Evolutionary conservation across 2,329 filamentous ascomycete species (phyloP), one percentile per base, ranked within the genome.

Genomic region (Nakataea oryzae): DNA sequence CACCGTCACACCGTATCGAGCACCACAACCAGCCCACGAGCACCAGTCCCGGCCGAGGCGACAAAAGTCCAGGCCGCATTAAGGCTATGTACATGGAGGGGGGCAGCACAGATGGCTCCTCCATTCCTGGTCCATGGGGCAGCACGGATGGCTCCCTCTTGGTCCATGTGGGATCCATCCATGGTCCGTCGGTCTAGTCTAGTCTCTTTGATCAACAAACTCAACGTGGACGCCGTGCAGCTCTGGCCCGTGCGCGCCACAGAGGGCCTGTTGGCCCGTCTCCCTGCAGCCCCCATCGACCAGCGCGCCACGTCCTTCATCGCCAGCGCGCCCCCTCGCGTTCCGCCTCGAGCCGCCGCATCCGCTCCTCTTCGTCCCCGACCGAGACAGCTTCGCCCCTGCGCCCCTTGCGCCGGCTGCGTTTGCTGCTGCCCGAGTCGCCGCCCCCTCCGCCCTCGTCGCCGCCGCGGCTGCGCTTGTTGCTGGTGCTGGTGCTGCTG

Each of bases 331-430:
- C 58, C 13, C 62, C 62, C 68, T 88, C 85, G 64, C 86, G 76
- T 72, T 88, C 85, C 32, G 77, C 79, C 71, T 87, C 85, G 57
- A 83, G 72, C 64, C 83, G 74, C 58, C 78, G 77, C 78, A 81
- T 80, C 65, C 79, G 77, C 67, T 80, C 78, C 73, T 85, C 77
- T 67, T 79, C 74, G 61, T 80, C 78, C 61, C 80, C 77, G n/a
- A 70, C 74, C 57, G 69, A 74, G n/a, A 76, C 73, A 34, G 74
- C 77, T 68, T 81, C 81, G 64, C 77, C 78, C 30, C 81, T 76
- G 54, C 81, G 76, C 60, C 76, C 76, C 66, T 80, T 78, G 62
- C 80, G 78, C 62, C 78, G 74, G 47, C 76, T 76, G 9, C 75
- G 70, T 60, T 69, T 72, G 29, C 63, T 54, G 30, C 65, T 58